phyloP scores from a whole-genome alignment of 106 monocot genomes.

The Phalaenopsis equestris region DNA sequence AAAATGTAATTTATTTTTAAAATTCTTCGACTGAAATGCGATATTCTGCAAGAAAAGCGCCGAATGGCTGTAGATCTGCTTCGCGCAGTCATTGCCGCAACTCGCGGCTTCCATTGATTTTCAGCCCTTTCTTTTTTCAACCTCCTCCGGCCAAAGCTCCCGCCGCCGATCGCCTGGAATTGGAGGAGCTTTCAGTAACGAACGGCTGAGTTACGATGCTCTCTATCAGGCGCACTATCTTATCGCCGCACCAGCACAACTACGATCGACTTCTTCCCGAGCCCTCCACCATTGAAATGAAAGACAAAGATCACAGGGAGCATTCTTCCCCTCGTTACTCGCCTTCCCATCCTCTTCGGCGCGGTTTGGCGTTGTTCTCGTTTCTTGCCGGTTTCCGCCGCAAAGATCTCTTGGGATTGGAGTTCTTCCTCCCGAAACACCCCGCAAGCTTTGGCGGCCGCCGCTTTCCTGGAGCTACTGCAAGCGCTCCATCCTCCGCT shows the following conservation, averaged over 20 bases:
- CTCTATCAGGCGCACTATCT: slow-evolving; percentile 31
- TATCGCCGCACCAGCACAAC: slow-evolving; percentile 11
- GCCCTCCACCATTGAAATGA: not conserved
- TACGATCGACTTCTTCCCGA: not conserved
- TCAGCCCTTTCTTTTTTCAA: not conserved
- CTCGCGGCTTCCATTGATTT: not conserved
- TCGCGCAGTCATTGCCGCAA: no score
- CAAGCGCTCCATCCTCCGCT: slow-evolving; percentile 24
- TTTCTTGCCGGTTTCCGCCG: slow-evolving; percentile 7
- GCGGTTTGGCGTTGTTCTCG: not conserved
- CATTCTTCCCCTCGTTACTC: slow-evolving; percentile 5
- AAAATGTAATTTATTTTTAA: no score
- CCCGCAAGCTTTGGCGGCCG: slow-evolving; percentile 12
- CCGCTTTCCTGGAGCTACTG: not conserved
- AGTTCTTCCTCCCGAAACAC: slow-evolving; percentile 2
- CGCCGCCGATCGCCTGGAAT: not conserved
- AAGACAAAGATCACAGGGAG: not conserved
- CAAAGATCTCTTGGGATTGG: not conserved
- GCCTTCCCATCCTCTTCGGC: slow-evolving; percentile 3
- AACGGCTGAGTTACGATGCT: slow-evolving; percentile 18
- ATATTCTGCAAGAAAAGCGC: no score
- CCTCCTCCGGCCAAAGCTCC: not conserved
- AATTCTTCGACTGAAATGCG: no score
- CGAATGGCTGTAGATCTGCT: no score
- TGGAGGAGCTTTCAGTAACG: not conserved